Evolutionary conservation across 768 basidiomycete species (phyloP).

Genomic region (Mycena rosella): DNA sequence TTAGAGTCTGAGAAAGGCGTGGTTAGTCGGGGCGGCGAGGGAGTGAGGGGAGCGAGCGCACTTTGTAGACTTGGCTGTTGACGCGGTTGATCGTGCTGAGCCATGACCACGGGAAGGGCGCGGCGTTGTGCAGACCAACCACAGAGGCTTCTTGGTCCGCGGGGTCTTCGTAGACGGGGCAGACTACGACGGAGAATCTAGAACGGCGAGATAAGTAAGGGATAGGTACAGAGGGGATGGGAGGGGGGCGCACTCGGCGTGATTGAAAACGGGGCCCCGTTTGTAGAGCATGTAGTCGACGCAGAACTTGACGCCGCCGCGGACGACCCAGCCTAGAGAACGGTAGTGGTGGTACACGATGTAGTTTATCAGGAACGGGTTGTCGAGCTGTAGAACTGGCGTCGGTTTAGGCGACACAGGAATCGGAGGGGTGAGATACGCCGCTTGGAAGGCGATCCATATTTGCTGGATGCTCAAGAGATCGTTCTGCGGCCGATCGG

Average conservation of each 20-base stretch:
- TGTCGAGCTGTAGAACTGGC: slow-evolving; percentile 74
- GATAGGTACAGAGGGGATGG: background rate
- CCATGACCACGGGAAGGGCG: slow-evolving; percentile 94
- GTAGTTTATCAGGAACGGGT: slow-evolving; percentile 93
- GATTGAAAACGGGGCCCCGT: slow-evolving; percentile 93
- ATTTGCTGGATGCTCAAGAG: slow-evolving; percentile 68
- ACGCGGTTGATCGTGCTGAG: slow-evolving; percentile 97
- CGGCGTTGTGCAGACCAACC: slow-evolving; percentile 71
- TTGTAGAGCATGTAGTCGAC: slow-evolving; percentile 96
- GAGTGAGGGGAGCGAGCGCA: slow-evolving; percentile 43
- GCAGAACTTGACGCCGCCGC: slow-evolving; percentile 97
- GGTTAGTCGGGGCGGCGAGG: background rate
- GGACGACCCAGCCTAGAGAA: slow-evolving; percentile 96
- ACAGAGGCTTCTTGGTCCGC: slow-evolving; percentile 76
- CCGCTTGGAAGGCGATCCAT: slow-evolving; percentile 74
- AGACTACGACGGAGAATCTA: slow-evolving; percentile 92
- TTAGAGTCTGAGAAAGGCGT: slow-evolving; percentile 73
- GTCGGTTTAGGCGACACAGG: slow-evolving; percentile 45
- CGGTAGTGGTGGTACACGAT: slow-evolving; percentile 95
- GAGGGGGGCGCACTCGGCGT: slow-evolving; percentile 81
- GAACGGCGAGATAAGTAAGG: background rate
- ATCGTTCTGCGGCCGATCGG: slow-evolving; percentile 55
- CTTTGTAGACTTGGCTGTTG: slow-evolving; percentile 97
- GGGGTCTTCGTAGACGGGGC: slow-evolving; percentile 91
- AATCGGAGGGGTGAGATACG: slow-evolving; percentile 59